phyloP scores from a whole-genome alignment of 2,329 filamentous ascomycete species.

The Scedosporium dehoogii region DNA sequence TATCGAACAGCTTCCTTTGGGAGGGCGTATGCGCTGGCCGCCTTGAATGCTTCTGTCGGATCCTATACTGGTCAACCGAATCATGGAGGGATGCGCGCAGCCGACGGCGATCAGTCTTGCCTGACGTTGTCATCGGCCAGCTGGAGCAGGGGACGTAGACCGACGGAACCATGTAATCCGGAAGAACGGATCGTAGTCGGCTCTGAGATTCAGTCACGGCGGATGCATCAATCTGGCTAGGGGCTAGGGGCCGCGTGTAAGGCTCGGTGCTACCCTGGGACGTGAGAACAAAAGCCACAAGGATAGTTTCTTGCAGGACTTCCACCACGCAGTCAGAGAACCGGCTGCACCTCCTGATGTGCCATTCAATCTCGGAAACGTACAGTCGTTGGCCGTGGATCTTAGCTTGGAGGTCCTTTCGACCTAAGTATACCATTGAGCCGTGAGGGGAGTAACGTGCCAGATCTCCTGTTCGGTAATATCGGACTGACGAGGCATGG shows the following conservation, averaged over 20 bases:
- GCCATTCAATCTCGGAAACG: conserved; percentile 29
- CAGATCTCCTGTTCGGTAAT: conserved; percentile 24
- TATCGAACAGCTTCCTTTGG: too few relatives aligned
- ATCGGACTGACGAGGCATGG: neutral
- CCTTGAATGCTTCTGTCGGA: too few relatives aligned
- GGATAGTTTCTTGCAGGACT: too few relatives aligned
- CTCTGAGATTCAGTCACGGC: neutral
- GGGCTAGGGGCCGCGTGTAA: too few relatives aligned
- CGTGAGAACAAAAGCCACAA: neutral
- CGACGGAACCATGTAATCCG: conserved; percentile 37
- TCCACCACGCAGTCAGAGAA: too few relatives aligned
- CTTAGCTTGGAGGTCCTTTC: conserved; percentile 38
- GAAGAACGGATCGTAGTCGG: conserved; percentile 21
- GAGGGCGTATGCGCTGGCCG: too few relatives aligned
- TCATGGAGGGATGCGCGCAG: too few relatives aligned
- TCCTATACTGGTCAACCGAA: too few relatives aligned
- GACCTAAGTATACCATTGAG: conserved; percentile 23
- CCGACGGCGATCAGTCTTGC: conserved; percentile 32
- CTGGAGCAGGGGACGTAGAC: conserved; percentile 31
- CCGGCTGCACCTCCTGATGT: conserved; percentile 12
- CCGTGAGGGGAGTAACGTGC: conserved; percentile 17
- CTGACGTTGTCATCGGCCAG: conserved; percentile 37
- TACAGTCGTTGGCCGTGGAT: conserved; percentile 36
- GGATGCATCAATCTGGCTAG: too few relatives aligned
- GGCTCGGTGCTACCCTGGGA: too few relatives aligned